These are phyloP conservation scores for Cercophora sp. DNA, from an alignment of 495 filamentous ascomycete genomes.

Conservation along the genomic window DNA sequence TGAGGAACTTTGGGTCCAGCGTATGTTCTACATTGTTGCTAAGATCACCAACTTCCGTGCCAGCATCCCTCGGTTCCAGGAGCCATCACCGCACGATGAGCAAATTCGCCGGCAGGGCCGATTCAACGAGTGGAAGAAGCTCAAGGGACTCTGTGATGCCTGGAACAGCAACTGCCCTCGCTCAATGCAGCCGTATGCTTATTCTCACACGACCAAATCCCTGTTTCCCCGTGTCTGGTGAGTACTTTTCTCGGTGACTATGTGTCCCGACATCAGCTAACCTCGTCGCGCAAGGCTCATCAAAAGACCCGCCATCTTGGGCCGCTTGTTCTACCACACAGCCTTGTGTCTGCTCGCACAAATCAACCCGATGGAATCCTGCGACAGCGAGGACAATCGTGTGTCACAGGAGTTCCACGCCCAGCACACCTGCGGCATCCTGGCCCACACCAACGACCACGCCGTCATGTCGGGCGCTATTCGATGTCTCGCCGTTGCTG, in stretches of 20 bases:
- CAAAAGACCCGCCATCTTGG: constrained; percentile 75
- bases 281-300: constrained; percentile 56
- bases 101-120: constrained; percentile 60
- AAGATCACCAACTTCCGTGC: constrained; percentile 83
- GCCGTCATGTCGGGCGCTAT: constrained; percentile 74
- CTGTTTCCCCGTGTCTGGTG: constrained; percentile 86
- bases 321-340: constrained; percentile 88
- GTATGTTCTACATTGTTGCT: constrained; percentile 84
- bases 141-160: constrained; percentile 69
- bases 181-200: constrained; percentile 83
- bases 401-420: constrained; percentile 67
- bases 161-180: constrained; percentile 77
- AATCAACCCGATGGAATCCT: constrained; percentile 59
- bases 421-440: constrained; percentile 81
- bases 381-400: constrained; percentile 61
- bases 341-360: constrained; percentile 76
- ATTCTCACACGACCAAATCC: constrained; percentile 62
- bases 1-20: constrained; percentile 88
- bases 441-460: constrained; percentile 75
- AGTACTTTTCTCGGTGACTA: constrained; percentile 28
- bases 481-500: constrained; percentile 73
- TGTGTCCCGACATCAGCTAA: too few species aligned
- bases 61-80: constrained; percentile 56
- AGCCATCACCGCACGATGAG: constrained; percentile 55
- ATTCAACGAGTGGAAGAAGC: constrained; percentile 71